These are phyloP conservation scores for Alternaria infectoria DNA, from an alignment of 2,329 filamentous ascomycete species.

Conservation along the genomic window DNA sequence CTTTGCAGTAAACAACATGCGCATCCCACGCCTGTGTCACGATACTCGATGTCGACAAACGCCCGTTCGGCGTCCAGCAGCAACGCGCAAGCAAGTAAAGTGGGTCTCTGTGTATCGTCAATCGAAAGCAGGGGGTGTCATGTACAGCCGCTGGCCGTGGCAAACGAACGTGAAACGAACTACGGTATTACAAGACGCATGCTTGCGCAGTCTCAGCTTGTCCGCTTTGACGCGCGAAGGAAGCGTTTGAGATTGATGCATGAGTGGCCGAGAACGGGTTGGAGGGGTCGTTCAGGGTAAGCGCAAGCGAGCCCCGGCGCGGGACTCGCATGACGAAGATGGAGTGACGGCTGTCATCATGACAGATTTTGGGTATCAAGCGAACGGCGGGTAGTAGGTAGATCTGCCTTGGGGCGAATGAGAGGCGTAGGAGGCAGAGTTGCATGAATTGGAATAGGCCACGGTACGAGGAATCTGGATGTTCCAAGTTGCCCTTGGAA, in stretches of 20 bases:
- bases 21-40: neutral
- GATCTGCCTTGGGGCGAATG: neutral
- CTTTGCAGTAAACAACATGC: neutral
- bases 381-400: neutral
- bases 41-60: neutral
- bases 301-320: neutral
- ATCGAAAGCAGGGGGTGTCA: neutral
- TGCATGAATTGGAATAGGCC: neutral
- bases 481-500: neutral
- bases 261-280: neutral
- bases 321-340: slow-evolving; percentile 6
- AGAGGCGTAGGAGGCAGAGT: neutral
- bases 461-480: neutral
- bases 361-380: slow-evolving; percentile 7
- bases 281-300: neutral
- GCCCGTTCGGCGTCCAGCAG: neutral
- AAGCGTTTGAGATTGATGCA: slow-evolving; percentile 19
- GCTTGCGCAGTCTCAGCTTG: slow-evolving; percentile 11
- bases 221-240: slow-evolving; percentile 5
- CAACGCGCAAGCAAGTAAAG: slow-evolving; percentile 1
- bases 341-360: slow-evolving; percentile 17
- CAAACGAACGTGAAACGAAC: slow-evolving; percentile 16
- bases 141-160: neutral
- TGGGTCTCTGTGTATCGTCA: neutral
- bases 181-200: slow-evolving; percentile 2